A percentile compares a stretch with the other conserved stretches of the same genome.
Evolutionary conservation across 2,329 filamentous ascomycete genomes (phyloP).

Genomic region (Aspergillus tamarii): DNA sequence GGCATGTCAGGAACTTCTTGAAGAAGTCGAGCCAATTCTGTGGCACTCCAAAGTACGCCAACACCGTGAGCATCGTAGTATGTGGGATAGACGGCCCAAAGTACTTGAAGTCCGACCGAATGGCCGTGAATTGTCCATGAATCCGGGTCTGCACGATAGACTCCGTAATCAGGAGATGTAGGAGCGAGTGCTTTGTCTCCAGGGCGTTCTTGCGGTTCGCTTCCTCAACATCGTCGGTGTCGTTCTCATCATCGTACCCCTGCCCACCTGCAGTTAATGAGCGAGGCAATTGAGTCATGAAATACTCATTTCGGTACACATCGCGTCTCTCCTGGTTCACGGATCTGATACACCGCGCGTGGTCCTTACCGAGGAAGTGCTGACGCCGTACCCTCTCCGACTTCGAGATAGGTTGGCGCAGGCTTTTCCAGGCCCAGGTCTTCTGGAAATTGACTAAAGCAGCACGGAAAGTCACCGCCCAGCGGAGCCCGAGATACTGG

Average conservation of each 20-base stretch:
- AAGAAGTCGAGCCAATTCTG: conserved; percentile 63
- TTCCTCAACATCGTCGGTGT: conserved; percentile 31
- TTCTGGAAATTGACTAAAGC: conserved; percentile 42
- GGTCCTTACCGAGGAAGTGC: conserved; percentile 45
- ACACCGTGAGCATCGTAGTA: conserved; percentile 58
- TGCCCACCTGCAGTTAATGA: conserved; percentile 42
- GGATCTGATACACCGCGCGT: conserved; percentile 17
- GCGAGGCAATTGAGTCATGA: conserved; percentile 59
- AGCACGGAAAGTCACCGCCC: conserved; percentile 52
- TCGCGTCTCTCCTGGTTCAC: conserved; percentile 39
- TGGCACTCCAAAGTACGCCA: conserved; percentile 63
- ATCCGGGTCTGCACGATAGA: conserved; percentile 55
- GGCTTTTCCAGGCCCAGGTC: conserved; percentile 47
- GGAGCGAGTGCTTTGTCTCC: conserved; percentile 58
- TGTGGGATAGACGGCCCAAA: conserved; percentile 64
- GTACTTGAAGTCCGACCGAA: conserved; percentile 63
- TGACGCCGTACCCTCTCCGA: conserved; percentile 47
- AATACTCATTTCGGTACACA: conserved; percentile 52
- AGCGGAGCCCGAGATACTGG: conserved; percentile 58
- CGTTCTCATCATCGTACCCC: conserved; percentile 44
- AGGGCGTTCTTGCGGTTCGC: conserved; percentile 47
- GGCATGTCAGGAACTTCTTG: conserved; percentile 59
- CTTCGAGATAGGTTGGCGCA: conserved; percentile 37
- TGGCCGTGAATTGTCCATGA: conserved; percentile 54
- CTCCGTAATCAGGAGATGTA: conserved; percentile 61